These are phyloP conservation scores for Coemansia sp. DNA, from an alignment of 192 early-diverging fungal species.

Conservation along the genomic window DNA sequence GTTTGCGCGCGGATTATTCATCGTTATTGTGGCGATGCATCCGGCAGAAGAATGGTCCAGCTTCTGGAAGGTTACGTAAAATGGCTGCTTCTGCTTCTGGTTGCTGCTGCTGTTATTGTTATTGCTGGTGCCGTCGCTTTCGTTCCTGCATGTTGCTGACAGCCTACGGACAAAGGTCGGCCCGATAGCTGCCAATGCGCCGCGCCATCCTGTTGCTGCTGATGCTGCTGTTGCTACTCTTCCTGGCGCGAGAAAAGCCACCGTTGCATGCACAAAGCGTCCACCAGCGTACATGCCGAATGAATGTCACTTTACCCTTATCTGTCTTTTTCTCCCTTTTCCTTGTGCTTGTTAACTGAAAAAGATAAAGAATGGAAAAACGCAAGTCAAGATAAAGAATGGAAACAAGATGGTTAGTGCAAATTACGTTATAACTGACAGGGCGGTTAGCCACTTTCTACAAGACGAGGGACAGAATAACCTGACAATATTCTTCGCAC, in stretches of 20 bases:
- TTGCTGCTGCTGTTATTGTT: too few species aligned
- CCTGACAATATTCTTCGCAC: not conserved
- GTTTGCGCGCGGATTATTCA: constrained; percentile 36
- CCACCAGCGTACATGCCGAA: not conserved
- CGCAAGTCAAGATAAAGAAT: too few species aligned
- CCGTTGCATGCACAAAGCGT: not conserved
- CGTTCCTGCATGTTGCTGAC: constrained; percentile 2
- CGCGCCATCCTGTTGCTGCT: not conserved
- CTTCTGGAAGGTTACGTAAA: constrained; percentile 29
- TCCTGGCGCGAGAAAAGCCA: constrained; percentile 3
- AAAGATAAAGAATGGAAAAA: not conserved
- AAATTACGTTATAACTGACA: not conserved
- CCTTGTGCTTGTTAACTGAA: not conserved
- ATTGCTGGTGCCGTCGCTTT: too few species aligned
- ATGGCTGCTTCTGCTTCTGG: constrained; percentile 2
- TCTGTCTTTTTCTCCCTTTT: not conserved
- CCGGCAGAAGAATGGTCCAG: constrained; percentile 11
- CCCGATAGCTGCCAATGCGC: not conserved
- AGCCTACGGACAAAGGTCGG: constrained; percentile 7
- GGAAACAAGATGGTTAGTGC: too few species aligned
- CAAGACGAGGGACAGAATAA: not conserved
- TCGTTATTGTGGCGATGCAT: constrained; percentile 37
- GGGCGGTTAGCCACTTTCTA: not conserved
- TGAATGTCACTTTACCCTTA: not conserved
- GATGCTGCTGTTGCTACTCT: not conserved